A percentile compares a stretch with the other conserved stretches of the same genome.
These are phyloP conservation scores for Dentipellis sp. DNA, from an alignment of 768 basidiomycete species.

Conservation along the genomic window DNA sequence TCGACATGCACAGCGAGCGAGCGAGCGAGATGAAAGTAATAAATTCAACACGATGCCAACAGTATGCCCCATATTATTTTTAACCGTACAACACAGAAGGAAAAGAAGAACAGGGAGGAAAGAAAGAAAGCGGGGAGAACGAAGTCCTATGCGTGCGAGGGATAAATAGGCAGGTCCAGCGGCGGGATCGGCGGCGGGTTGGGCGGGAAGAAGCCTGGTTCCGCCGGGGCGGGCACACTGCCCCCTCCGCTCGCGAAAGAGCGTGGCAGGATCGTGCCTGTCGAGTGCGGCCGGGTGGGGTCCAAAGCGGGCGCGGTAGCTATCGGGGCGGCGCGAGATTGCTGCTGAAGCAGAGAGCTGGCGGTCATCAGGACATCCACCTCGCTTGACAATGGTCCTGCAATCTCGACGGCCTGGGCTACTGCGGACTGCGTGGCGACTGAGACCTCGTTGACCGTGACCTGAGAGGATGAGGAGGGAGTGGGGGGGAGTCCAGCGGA, in stretches of 20 bases:
- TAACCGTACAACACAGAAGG: slow-evolving; percentile 2
- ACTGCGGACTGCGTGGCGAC: slow-evolving; percentile 68
- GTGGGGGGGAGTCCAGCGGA: slow-evolving; percentile 29
- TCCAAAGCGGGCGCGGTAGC: slow-evolving; percentile 19
- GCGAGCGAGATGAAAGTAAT: neutral
- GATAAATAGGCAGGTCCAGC: slow-evolving; percentile 6
- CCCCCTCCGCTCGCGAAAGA: slow-evolving; percentile 15
- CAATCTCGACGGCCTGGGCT: slow-evolving; percentile 73
- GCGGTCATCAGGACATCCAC: slow-evolving; percentile 77
- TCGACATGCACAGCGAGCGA: neutral
- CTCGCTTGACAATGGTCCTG: slow-evolving; percentile 63
- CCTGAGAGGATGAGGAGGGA: slow-evolving; percentile 25
- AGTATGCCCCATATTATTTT: neutral
- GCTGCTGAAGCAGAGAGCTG: slow-evolving; percentile 39
- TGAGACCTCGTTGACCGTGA: slow-evolving; percentile 49
- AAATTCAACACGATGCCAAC: neutral
- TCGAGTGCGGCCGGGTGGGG: slow-evolving; percentile 28
- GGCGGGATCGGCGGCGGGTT: neutral
- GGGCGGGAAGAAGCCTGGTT: slow-evolving; percentile 5
- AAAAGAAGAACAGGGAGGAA: neutral
- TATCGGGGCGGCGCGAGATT: slow-evolving; percentile 23
- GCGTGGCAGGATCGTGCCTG: slow-evolving; percentile 20
- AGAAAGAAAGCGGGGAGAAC: neutral
- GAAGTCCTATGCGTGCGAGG: slow-evolving; percentile 10
- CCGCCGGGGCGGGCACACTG: slow-evolving; percentile 4